Evolutionary conservation across 352 stramenopile genomes (phyloP), one percentile per base, ranked within the genome.

Genomic region (Aphanomyces astaci): DNA sequence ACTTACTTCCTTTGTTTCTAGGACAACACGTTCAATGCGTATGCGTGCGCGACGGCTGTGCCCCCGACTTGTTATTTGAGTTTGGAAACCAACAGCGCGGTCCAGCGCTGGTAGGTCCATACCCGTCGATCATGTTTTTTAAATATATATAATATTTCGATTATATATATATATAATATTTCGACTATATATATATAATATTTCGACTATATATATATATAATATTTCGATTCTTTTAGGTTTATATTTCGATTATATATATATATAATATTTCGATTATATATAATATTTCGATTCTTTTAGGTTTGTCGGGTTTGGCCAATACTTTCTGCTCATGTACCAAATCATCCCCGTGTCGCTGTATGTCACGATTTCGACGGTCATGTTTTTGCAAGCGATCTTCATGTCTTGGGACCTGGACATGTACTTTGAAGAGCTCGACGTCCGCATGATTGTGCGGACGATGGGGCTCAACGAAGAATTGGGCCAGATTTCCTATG

Each of bases 311-410:
- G 75, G 90, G 15, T 90, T 97, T 64, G 78, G 94, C 28, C 88
- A 84, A 59, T 99, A 98, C 79, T 91, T 98, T 32, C 80, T 98
- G 22, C 81, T 99, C 46, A 94, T 98, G 79, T 97, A 91, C 77
- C 94, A 98, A 73, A 97, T 99, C 80, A 96, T 99, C 32, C 97
- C 97, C 17, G 84, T 99, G 31, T 98, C 90, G 73, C 86, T 99
- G 13, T 99, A 99, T 75, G 95, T 99, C 40, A 98, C 94, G 0
- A 95, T 99, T 19, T 95, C 97, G 72, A 89, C 98, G 54, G 89
- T 97, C 51, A 98, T 96, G 75, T 96, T 98, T 64, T 89, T 94
- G 57, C 92, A 98, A 75, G 84, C 92, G 33, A 89, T 96, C 63
- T 97, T 98, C 72, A 92, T 99, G 75, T 89, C 93, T 3, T 93